Base-by-base conservation (phyloP, 2,329 filamentous ascomycete species). In the Fonsecaea pugnacius region DNA sequence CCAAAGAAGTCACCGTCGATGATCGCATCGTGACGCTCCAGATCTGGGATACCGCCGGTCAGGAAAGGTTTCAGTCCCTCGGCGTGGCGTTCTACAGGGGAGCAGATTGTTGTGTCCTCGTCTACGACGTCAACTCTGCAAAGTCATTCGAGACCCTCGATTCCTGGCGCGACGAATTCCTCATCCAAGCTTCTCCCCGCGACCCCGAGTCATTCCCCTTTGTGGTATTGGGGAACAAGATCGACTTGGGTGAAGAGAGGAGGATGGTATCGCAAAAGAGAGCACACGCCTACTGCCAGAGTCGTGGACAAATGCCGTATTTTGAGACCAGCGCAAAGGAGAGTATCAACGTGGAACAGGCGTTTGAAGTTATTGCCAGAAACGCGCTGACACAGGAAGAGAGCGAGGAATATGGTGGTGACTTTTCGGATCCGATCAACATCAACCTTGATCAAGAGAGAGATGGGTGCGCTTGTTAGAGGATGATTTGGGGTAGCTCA, bases 301-400 rank as follows among this genome's bases (percentile, higher is more conserved):
- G 92, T 63, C 97, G 98, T 80, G 94, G 94, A 54, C 92, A 92
- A 65, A 97, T 99, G 70, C 95, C 95, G 18, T 99, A 99, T 80
- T 99, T 99, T 75, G 95, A 99, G 86, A 99, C 95, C 18, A 97
- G 93, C 79, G 95, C 95, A 66, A 99, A 99, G 83, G 95, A 99
- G 79, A 95, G 94, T 66, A 90, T 97, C 80, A 99, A 99, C 75
- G 95, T 99, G 50, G 95, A 99, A 79, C 92, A 91, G 75, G 89
- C 89, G 52, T 91, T 91, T 72, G 88, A 91, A 78, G 95, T 97
- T 54, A 99, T 99, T 77, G 95, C 95, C 71, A 89, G 93, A 75
- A 96, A 97, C 75, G 95, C 95, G 18, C 85, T 99, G 51, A 91
- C 91, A 18, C 95, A 99, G 79, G 95, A 99, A 81, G 95, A 98